Evolutionary conservation across 495 filamentous ascomycete genomes (phyloP), one percentile per base, ranked within the genome.

Genomic region (Penicillium paxilli): DNA sequence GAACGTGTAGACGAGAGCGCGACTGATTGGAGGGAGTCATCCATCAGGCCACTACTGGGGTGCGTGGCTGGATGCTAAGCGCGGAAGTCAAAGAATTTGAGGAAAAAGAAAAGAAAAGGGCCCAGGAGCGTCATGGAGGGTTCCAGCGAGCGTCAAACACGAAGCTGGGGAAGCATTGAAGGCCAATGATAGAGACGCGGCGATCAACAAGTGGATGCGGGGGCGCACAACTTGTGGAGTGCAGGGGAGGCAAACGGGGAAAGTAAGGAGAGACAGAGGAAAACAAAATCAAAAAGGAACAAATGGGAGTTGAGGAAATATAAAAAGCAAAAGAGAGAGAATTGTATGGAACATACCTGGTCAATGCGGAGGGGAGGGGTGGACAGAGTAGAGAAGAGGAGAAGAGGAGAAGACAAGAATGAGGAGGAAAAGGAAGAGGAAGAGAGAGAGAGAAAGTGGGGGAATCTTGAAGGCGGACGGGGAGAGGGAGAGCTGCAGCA

Each of bases 51-150:
- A 37, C 33, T 4, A n/a, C 4, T 4, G 4, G 33, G n/a, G 4
- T 4, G 40, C 42, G 48, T 41, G 38, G 21, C 20, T 20, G 41
- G 26, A 52, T 50, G 64, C 53, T 65, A 65, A 65, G 58, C 64
- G 64, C 64, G 64, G 64, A 30, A 62, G 51, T 44, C 47, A 33
- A 53, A 54, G 37, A 47, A 58, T 56, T 49, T 38, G 21, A 32
- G 51, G 20, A 25, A 47, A 51, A 50, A 52, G 47, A 49, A 57
- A 54, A 54, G 28, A 33, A 54, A 55, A 57, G 50, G 54, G 57
- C 47, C 25, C 37, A 52, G 38, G 47, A 38, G 24, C 54, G 40
- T 42, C n/a, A 20, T 12, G 7, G 40, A 21, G 6, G 8, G 37
- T 41, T 20, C 26, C 24, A 49, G 52, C 8, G 44, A 49, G 53